A percentile compares a stretch with the other conserved stretches of the same genome.
These are phyloP conservation scores for Fusarium succisae DNA, from an alignment of 2,329 filamentous ascomycete genomes.

Conservation along the genomic window DNA sequence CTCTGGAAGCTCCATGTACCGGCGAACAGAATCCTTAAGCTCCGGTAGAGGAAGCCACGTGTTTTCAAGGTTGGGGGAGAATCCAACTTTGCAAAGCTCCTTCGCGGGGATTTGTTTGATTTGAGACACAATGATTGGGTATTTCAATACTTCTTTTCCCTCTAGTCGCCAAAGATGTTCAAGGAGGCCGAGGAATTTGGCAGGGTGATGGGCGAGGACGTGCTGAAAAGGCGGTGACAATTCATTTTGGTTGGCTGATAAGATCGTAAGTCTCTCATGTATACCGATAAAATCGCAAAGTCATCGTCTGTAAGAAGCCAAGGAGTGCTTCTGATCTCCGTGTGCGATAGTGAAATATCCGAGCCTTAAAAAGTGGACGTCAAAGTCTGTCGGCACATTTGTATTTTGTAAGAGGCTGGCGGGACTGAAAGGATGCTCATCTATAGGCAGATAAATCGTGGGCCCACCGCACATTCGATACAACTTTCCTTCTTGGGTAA, in stretches of 20 bases:
- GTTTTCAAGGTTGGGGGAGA: background rate
- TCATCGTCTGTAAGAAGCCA: conserved; percentile 11
- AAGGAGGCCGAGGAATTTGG: conserved; percentile 13
- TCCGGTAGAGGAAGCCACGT: conserved; percentile 19
- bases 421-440: conserved; percentile 4
- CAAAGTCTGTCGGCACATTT: background rate
- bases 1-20: conserved; percentile 10
- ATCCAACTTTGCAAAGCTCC: conserved; percentile 7
- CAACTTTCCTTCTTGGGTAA: rapidly evolving
- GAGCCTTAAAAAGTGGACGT: background rate
- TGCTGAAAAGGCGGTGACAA: conserved; percentile 19
- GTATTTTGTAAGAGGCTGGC: background rate
- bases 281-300: conserved; percentile 5
- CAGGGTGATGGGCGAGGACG: background rate
- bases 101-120: background rate
- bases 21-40: background rate
- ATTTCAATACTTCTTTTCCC: background rate
- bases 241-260: background rate
- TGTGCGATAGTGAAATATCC: background rate
- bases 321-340: background rate
- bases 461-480: rapidly evolving
- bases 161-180: conserved; percentile 22
- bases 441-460: background rate
- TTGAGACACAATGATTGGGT: background rate
- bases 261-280: background rate